Conservation (phyloP, 2,329 filamentous ascomycete species). For the Thelonectria rubi region DNA sequence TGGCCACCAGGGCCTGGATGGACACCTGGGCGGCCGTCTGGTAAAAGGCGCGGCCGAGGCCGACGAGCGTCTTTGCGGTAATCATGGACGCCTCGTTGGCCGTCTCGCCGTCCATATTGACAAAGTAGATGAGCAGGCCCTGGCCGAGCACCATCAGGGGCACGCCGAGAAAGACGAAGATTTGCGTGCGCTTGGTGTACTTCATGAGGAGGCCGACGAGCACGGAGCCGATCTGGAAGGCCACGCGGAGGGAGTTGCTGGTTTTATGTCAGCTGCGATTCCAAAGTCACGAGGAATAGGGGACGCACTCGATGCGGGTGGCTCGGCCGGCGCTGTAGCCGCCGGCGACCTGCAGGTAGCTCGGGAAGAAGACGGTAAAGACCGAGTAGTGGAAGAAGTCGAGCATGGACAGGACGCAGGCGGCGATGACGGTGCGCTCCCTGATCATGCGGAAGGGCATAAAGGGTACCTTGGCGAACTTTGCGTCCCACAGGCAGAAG, state of each 20-base stretch:
- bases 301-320: constrained; percentile 48
- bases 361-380: constrained; percentile 53
- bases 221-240: constrained; percentile 50
- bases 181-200: constrained; percentile 48
- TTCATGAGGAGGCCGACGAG: constrained; percentile 49
- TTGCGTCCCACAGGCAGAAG: constrained; percentile 50
- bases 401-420: constrained; percentile 48
- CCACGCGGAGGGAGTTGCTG: constrained; percentile 45
- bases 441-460: constrained; percentile 52
- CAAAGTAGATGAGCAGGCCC: constrained; percentile 45
- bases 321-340: constrained; percentile 48
- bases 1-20: constrained; percentile 47
- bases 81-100: constrained; percentile 48
- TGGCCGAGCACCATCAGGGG: constrained; percentile 48
- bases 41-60: constrained; percentile 48
- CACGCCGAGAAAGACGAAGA: constrained; percentile 42
- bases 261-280: neutral
- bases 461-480: constrained; percentile 49
- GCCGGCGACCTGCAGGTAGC: constrained; percentile 52
- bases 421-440: constrained; percentile 50
- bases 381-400: constrained; percentile 51
- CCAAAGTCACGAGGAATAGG: rapidly evolving
- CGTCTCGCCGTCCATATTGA: constrained; percentile 37
- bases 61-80: constrained; percentile 47
- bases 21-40: constrained; percentile 38